These are phyloP conservation scores for Asterophora parasitica DNA, from an alignment of 768 basidiomycete species.

Conservation along the genomic window DNA sequence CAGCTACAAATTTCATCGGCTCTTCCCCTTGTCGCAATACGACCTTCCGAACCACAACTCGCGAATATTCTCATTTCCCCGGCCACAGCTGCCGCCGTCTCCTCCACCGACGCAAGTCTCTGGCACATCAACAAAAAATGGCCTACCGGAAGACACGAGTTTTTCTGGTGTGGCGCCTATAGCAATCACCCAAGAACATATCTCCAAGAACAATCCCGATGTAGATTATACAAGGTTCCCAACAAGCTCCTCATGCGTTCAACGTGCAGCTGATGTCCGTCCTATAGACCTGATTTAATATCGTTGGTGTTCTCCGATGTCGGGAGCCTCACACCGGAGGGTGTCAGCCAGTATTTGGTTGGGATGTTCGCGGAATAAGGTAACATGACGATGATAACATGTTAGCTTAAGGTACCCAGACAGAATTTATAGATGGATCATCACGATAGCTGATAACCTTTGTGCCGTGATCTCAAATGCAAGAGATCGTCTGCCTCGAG, in stretches of 20 bases:
- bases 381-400: slow-evolving; percentile 12
- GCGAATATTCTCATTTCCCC: slow-evolving; percentile 68
- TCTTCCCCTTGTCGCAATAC: slow-evolving; percentile 90
- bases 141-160: slow-evolving; percentile 21
- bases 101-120: slow-evolving; percentile 17
- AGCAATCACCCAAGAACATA: slow-evolving; percentile 78
- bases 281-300: slow-evolving; percentile 84
- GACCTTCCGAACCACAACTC: slow-evolving; percentile 82
- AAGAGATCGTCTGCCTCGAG: slow-evolving; percentile 4
- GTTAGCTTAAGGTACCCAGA: slow-evolving; percentile 9
- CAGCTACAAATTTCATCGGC: slow-evolving; percentile 96
- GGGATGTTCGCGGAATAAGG: slow-evolving; percentile 81
- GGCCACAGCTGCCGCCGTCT: slow-evolving; percentile 24
- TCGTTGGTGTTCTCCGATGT: slow-evolving; percentile 93
- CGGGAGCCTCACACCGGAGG: slow-evolving; percentile 87
- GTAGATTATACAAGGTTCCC: slow-evolving; percentile 89
- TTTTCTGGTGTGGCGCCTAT: slow-evolving; percentile 17
- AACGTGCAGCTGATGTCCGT: slow-evolving; percentile 3
- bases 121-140: slow-evolving; percentile 10
- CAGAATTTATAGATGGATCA: slow-evolving; percentile 27
- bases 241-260: not conserved
- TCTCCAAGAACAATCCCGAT: slow-evolving; percentile 77
- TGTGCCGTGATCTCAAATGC: slow-evolving; percentile 5
- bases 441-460: slow-evolving; percentile 33
- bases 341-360: slow-evolving; percentile 92